Conservation (phyloP, 2,329 filamentous ascomycete species). For the Colletotrichum tofieldiae region DNA sequence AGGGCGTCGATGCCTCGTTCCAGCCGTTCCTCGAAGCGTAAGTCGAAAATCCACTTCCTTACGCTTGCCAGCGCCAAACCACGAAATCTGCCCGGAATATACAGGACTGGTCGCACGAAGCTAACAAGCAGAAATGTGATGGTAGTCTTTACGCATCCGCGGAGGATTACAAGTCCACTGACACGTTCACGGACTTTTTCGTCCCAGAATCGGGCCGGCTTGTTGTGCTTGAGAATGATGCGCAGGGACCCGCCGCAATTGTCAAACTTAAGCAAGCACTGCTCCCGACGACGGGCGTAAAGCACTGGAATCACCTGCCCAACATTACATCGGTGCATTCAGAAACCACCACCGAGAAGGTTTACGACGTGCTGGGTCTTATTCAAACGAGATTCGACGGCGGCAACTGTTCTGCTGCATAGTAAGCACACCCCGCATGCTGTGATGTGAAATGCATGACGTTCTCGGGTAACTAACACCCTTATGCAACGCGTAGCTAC, state of each 20-base stretch:
- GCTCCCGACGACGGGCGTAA: constrained; percentile 25
- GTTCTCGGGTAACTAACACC: background rate
- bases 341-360: constrained; percentile 21
- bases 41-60: background rate
- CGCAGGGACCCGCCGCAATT: constrained; percentile 8
- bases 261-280: constrained; percentile 28
- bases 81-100: background rate
- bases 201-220: constrained; percentile 23
- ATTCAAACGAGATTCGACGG: constrained; percentile 18
- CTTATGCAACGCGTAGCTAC: constrained; percentile 2
- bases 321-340: constrained; percentile 29
- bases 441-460: background rate
- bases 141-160: constrained; percentile 26
- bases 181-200: constrained; percentile 35
- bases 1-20: constrained; percentile 21
- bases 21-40: constrained; percentile 30
- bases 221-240: constrained; percentile 22
- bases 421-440: background rate
- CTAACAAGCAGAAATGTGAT: background rate
- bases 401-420: constrained; percentile 29
- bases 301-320: constrained; percentile 35
- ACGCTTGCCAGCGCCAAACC: background rate
- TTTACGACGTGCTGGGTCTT: constrained; percentile 22
- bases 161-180: constrained; percentile 24
- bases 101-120: too few relatives aligned